Base-by-base conservation (phyloP, 805 yeast genomes). In the Nakazawaea anatomiae region DNA sequence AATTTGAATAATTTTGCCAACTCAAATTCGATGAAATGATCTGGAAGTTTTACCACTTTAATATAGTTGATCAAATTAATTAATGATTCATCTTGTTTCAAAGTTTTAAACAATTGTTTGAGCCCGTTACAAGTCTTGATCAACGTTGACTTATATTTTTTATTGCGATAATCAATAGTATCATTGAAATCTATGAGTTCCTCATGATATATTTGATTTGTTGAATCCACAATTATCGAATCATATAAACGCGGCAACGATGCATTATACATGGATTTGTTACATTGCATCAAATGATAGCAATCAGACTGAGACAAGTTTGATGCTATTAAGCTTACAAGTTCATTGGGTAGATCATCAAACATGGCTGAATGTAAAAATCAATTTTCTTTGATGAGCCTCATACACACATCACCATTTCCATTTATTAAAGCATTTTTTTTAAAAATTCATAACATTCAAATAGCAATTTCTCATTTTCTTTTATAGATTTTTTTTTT, bases 221-320 rank as follows among this genome's bases (percentile, higher is more conserved):
- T 49, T 0, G 59, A 55, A 34, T 63, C 65, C 9, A 63, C 50
- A 9, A 60, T 54, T 5, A 64, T 51, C 1, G 65, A 55, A 47
- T 46, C 55, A 42, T 64, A 63, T 3, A 63, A 51, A 42, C 61
- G 52, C 38, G 42, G 31, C 25, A 54, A 35, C 29, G 56, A 47
- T 6, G 54, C 40, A 2, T 31, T 14, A 45, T 59, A 55, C 3
- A 58, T 14, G 2, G 48, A 30, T 32, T 49, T 57, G 45, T 50
- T 55, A 25, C 57, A 46, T 7, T 55, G 52, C 41, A 56, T 42
- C 30, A 62, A 47, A 44, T 60, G 65, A 50, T 55, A 60, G 35
- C 64, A 58, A 43, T 63, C 67, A 2, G 58, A 36, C 44, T 64
- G 67, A 1, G 54, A 39, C 28, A 64, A 47, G 29, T 53, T 7